Percentiles rank a stretch among this genome's conserved stretches.
phyloP scores from a whole-genome alignment of 106 monocot genomes.

The Dendrobium chrysotoxum region DNA sequence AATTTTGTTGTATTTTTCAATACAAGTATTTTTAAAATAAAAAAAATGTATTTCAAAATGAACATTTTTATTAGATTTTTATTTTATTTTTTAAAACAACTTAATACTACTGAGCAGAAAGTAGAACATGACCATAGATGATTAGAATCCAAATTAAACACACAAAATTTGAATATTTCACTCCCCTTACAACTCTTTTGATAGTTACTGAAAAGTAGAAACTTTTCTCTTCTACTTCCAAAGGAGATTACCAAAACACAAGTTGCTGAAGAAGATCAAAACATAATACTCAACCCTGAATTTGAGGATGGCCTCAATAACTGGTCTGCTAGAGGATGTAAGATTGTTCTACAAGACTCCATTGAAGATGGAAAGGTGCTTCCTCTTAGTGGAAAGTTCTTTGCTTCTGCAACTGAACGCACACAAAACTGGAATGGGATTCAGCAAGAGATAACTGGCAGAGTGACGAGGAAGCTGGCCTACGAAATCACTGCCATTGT shows the following conservation, averaged over 20 bases:
- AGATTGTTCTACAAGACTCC: slow-evolving; percentile 47
- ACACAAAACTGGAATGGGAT: slow-evolving; percentile 62
- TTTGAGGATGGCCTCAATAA: slow-evolving; percentile 69
- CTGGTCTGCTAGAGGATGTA: slow-evolving; percentile 78
- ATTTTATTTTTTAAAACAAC: no score
- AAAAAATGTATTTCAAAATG: no score
- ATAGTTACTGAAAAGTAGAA: no score
- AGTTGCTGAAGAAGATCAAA: slow-evolving; percentile 8
- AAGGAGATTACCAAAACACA: neutral
- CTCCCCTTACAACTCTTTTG: no score
- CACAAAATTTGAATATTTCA: no score
- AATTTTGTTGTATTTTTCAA: no score
- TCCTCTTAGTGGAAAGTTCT: slow-evolving; percentile 46
- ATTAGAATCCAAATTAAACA: no score
- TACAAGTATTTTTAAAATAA: no score
- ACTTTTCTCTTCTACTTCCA: no score
- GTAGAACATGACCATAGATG: no score
- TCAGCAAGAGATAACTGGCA: slow-evolving; percentile 78
- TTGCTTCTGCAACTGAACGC: slow-evolving; percentile 50
- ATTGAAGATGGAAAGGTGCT: slow-evolving; percentile 47
- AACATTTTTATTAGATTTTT: no score
- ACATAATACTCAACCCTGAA: slow-evolving; percentile 60
- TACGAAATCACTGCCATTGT: slow-evolving; percentile 71
- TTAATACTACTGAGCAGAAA: no score
- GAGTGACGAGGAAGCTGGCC: slow-evolving; percentile 64